phyloP scores from a whole-genome alignment of 352 stramenopile species.

The Stephanocyclus meneghinianus region DNA sequence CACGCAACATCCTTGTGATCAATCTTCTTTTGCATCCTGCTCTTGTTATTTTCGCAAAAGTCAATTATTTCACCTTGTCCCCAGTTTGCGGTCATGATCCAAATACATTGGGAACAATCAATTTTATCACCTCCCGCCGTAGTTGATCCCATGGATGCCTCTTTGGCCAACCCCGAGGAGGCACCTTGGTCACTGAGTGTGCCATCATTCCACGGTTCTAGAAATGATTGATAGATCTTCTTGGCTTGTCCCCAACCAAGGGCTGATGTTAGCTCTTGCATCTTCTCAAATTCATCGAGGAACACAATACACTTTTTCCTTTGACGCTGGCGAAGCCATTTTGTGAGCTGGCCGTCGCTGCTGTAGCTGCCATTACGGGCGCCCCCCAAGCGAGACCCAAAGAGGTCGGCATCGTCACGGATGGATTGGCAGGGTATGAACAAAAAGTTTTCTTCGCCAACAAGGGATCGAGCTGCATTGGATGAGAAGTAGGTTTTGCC shows the following conservation, averaged over 20 bases:
- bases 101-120: slow-evolving; percentile 19
- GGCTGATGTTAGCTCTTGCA: slow-evolving; percentile 2
- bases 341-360: slow-evolving; percentile 20
- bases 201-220: slow-evolving; percentile 24
- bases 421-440: slow-evolving; percentile 25
- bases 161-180: neutral
- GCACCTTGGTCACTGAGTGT: slow-evolving; percentile 17
- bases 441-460: slow-evolving; percentile 26
- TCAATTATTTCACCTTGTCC: slow-evolving; percentile 25
- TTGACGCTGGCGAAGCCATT: slow-evolving; percentile 19
- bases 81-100: slow-evolving; percentile 25
- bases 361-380: slow-evolving; percentile 6
- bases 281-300: slow-evolving; percentile 28
- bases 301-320: slow-evolving; percentile 21
- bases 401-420: slow-evolving; percentile 23
- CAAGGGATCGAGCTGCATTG: slow-evolving; percentile 17
- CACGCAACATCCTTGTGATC: slow-evolving; percentile 18
- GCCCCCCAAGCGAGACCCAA: slow-evolving; percentile 18
- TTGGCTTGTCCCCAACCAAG: slow-evolving; percentile 23
- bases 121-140: slow-evolving; percentile 12
- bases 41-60: slow-evolving; percentile 25
- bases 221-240: slow-evolving; percentile 26
- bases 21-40: slow-evolving; percentile 23
- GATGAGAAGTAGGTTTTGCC: slow-evolving; percentile 24
- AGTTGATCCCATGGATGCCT: neutral